Percentiles rank a stretch among this genome's conserved stretches.
Evolutionary conservation across 73 alveolate species (phyloP).

Genomic region (Loxodes magnus): DNA sequence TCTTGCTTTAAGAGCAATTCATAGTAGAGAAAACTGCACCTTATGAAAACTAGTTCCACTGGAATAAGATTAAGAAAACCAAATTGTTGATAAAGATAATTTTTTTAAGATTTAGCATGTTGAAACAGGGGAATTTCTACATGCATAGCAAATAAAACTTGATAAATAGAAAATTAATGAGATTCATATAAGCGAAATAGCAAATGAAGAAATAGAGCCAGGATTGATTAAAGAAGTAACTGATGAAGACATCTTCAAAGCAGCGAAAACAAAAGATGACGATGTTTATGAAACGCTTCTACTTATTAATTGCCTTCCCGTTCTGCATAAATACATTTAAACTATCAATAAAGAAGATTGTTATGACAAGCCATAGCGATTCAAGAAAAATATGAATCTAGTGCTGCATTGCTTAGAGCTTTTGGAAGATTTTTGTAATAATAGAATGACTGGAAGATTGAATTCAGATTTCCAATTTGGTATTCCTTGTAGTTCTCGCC

Average conservation of each 20-base stretch:
- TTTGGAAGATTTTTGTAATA: background rate
- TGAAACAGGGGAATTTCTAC: background rate
- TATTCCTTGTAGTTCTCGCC: background rate
- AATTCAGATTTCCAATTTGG: conserved; percentile 4
- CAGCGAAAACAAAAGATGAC: background rate
- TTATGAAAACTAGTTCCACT: background rate
- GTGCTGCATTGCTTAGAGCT: background rate
- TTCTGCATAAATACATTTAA: background rate
- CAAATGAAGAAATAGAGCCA: too few species aligned
- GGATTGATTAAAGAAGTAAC: background rate
- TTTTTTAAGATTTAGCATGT: background rate
- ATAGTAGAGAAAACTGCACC: background rate
- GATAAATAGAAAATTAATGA: background rate
- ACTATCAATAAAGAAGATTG: background rate
- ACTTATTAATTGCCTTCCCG: conserved; percentile 5
- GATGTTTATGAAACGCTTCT: conserved; percentile 7
- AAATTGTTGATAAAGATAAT: background rate
- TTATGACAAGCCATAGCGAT: background rate
- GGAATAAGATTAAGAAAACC: background rate
- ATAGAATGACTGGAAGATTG: background rate
- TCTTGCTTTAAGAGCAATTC: background rate
- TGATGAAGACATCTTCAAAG: background rate
- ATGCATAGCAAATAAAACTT: background rate
- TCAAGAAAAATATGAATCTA: background rate
- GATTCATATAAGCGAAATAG: too few species aligned